phyloP scores from a whole-genome alignment of 2,329 filamentous ascomycete species.

The Aspergillus terreus region DNA sequence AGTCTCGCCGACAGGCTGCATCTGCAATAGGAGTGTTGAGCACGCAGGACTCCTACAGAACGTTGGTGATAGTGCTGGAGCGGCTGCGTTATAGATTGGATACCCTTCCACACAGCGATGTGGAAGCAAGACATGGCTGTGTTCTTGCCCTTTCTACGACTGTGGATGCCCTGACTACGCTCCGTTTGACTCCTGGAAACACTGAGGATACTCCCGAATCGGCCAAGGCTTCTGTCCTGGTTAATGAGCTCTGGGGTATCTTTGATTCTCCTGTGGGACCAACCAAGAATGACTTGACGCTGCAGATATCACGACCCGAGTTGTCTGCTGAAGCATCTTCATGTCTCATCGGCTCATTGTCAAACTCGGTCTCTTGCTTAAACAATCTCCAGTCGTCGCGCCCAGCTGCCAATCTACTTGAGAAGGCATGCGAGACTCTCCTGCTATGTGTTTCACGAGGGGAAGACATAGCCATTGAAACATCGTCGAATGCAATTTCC shows the following conservation, averaged over 20 bases:
- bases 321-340: slow-evolving; percentile 40
- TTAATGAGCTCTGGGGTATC: slow-evolving; percentile 37
- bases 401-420: slow-evolving; percentile 22
- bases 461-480: slow-evolving; percentile 39
- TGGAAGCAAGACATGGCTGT: slow-evolving; percentile 44
- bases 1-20: slow-evolving; percentile 69
- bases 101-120: slow-evolving; percentile 36
- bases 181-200: slow-evolving; percentile 15
- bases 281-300: slow-evolving; percentile 37
- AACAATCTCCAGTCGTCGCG: slow-evolving; percentile 1
- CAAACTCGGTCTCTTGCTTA: slow-evolving; percentile 20
- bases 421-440: slow-evolving; percentile 31
- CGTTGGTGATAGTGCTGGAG: slow-evolving; percentile 28
- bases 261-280: slow-evolving; percentile 31
- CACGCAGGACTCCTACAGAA: slow-evolving; percentile 28
- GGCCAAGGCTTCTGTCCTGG: slow-evolving; percentile 21
- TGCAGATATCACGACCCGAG: slow-evolving; percentile 37
- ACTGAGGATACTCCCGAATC: slow-evolving; percentile 20
- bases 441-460: slow-evolving; percentile 37
- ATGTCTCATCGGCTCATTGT: slow-evolving; percentile 37
- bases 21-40: slow-evolving; percentile 58
- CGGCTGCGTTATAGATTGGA: slow-evolving; percentile 31
- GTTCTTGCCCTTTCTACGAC: slow-evolving; percentile 39
- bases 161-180: slow-evolving; percentile 29
- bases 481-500: slow-evolving; percentile 38